Conservation (phyloP, 257 asterid genomes). For the Solanum gracilifrons region DNA sequence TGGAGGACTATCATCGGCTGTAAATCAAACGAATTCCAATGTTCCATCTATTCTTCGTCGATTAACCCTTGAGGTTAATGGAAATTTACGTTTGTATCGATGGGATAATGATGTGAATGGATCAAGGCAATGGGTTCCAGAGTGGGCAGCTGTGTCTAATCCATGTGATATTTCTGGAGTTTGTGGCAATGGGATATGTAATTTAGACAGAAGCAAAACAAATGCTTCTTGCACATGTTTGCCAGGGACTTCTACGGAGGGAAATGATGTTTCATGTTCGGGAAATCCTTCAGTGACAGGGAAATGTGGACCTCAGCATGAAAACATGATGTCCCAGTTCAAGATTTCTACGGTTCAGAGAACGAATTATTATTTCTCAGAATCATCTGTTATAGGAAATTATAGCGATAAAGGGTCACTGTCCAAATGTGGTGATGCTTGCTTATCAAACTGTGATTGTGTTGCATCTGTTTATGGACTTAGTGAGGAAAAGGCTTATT, state of each 20-base stretch:
- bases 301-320: slow-evolving; percentile 39
- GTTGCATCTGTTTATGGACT: slow-evolving; percentile 80
- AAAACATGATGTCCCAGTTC: slow-evolving; percentile 26
- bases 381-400: slow-evolving; percentile 59
- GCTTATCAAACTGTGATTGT: slow-evolving; percentile 70
- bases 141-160: slow-evolving; percentile 83
- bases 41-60: slow-evolving; percentile 35
- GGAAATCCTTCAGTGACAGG: slow-evolving; percentile 28
- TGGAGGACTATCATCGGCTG: slow-evolving; percentile 31
- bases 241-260: slow-evolving; percentile 29
- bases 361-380: slow-evolving; percentile 60
- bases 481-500: slow-evolving; percentile 62
- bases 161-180: slow-evolving; percentile 74
- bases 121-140: slow-evolving; percentile 68
- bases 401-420: slow-evolving; percentile 50
- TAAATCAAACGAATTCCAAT: slow-evolving; percentile 40
- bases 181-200: slow-evolving; percentile 75
- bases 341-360: slow-evolving; percentile 39
- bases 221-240: slow-evolving; percentile 63
- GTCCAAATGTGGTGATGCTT: slow-evolving; percentile 69
- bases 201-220: slow-evolving; percentile 51
- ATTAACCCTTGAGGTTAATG: slow-evolving; percentile 51
- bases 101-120: slow-evolving; percentile 82
- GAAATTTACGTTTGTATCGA: slow-evolving; percentile 65
- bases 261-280: slow-evolving; percentile 20